phyloP scores from a whole-genome alignment of 2,329 filamentous ascomycete genomes.

The Aspergillus hiratsukae region DNA sequence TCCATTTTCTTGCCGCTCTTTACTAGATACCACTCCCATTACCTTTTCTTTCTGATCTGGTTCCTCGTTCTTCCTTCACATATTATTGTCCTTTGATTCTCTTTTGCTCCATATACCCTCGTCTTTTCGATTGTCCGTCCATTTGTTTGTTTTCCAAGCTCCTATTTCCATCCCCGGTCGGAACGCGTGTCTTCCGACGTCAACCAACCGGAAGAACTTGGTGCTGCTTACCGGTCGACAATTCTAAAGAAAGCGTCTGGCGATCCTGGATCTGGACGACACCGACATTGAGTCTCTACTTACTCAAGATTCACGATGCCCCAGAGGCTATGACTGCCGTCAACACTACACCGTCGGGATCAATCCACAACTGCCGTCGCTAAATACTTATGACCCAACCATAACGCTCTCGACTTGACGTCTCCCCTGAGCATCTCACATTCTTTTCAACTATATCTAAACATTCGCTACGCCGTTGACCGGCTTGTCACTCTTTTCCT shows the following conservation, averaged over 20 bases:
- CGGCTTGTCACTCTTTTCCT: constrained; percentile 23
- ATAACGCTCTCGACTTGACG: constrained; percentile 35
- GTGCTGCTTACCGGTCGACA: not conserved
- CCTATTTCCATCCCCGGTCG: not conserved
- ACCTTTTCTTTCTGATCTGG: constrained; percentile 1
- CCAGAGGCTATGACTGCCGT: constrained; percentile 22
- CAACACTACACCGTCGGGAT: constrained; percentile 7
- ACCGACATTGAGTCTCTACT: constrained; percentile 7
- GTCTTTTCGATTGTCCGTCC: not conserved
- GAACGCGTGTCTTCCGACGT: constrained; percentile 17
- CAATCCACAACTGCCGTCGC: constrained; percentile 14
- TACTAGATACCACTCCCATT: constrained; percentile 1
- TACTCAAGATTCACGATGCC: constrained; percentile 10
- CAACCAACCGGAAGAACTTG: constrained; percentile 1
- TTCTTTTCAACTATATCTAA: constrained; percentile 19
- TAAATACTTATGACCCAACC: constrained; percentile 24
- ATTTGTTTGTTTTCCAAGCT: not conserved
- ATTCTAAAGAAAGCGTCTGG: constrained; percentile 1
- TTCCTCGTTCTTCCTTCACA: constrained; percentile 3
- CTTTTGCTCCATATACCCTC: not conserved
- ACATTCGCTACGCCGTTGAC: constrained; percentile 27
- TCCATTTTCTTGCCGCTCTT: constrained; percentile 1
- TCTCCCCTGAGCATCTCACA: constrained; percentile 26
- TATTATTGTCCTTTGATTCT: not conserved
- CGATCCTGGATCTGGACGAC: constrained; percentile 9